phyloP scores from a whole-genome alignment of 2,329 filamentous ascomycete species.

The Aspergillus transmontanensis region DNA sequence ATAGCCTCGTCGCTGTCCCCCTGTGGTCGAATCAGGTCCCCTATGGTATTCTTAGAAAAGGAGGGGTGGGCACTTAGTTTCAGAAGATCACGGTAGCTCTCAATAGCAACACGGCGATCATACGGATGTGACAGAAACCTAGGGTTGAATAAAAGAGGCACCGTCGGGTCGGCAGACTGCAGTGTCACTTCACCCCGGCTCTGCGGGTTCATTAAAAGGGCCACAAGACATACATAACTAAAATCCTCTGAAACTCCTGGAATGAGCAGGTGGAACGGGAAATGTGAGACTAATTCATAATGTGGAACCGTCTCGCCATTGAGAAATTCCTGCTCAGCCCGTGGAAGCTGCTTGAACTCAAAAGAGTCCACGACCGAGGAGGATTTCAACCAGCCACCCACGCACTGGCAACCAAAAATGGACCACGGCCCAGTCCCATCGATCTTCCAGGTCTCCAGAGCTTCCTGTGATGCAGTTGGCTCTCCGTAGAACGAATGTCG shows the following conservation, averaged over 20 bases:
- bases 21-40: neutral
- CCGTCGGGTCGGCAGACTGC: constrained; percentile 54
- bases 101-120: constrained; percentile 55
- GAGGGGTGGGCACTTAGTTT: constrained; percentile 46
- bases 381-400: constrained; percentile 46
- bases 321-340: constrained; percentile 48
- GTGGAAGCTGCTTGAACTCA: constrained; percentile 56
- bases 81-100: constrained; percentile 48
- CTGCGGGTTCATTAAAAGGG: constrained; percentile 60
- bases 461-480: constrained; percentile 45
- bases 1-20: constrained; percentile 54
- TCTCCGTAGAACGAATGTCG: constrained; percentile 51
- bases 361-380: constrained; percentile 41
- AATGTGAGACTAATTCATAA: constrained; percentile 57
- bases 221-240: constrained; percentile 49
- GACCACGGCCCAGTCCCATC: constrained; percentile 44
- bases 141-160: constrained; percentile 56
- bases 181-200: constrained; percentile 55
- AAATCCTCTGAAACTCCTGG: constrained; percentile 43
- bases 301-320: constrained; percentile 56
- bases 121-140: constrained; percentile 57
- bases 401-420: constrained; percentile 30
- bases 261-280: constrained; percentile 45
- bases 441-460: constrained; percentile 52
- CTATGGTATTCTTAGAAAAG: constrained; percentile 49